Base-by-base conservation (phyloP, 2,329 filamentous ascomycete genomes). In the Colletotrichum sublineola region DNA sequence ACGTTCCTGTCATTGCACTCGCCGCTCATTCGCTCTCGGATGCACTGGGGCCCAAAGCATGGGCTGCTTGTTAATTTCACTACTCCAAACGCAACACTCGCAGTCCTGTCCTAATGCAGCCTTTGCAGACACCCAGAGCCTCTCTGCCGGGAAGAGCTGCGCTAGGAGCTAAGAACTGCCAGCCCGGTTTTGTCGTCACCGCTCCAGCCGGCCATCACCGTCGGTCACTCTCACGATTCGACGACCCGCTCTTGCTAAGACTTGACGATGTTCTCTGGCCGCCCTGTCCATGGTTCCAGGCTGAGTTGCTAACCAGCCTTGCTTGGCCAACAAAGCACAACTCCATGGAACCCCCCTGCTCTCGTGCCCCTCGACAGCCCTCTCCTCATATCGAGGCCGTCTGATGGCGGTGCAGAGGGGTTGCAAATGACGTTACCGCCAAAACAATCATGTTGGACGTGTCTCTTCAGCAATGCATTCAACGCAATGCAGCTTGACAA, bases 281-380 rank as follows among this genome's bases (percentile, higher is more conserved):
- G 60, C 70, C 53, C 24, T 63, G 52, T 61, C 46, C 70, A 69
- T 65, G 61, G 7, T 50, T 50, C 31, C 40, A 6, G 65, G 38
- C 58, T 15, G 46, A 55, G 33, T 29, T n/a, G 70, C 33, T 40
- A 48, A 56, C 8, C 61, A 69, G 70, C 60, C 67, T 73, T 69
- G 60, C 67, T 50, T 48, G 48, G 70, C 70, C 70, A 70, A 48
- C 70, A 60, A 42, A 44, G 60, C 66, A 50, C 11, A 24, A 24
- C 31, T 15, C 33, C 66, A 73, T 70, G 66, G 70, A 42, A 31
- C 38, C 40, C 55, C 70, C 66, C 55, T 72, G 70, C 40, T 69
- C 53, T 38, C 5, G 24, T 44, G 48, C 46, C 44, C 46, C 24
- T 57, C 66, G 48, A 36, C 69, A 62, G 55, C 66, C 66, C 46